Base-by-base conservation (phyloP, 768 basidiomycete genomes). In the Russula emetica region DNA sequence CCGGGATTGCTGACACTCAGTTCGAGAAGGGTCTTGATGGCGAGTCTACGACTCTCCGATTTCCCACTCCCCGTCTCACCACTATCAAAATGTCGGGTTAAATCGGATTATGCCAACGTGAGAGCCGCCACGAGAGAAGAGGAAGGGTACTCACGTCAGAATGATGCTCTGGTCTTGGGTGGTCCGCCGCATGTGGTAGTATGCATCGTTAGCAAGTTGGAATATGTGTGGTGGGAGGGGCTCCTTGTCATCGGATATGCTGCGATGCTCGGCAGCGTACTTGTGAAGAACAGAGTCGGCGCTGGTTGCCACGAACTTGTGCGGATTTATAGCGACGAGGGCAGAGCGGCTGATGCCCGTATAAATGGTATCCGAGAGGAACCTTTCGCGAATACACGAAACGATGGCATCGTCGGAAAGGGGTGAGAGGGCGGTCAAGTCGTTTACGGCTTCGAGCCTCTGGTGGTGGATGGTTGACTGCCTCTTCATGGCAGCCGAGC, bases 151-250 rank as follows among this genome's bases (percentile, higher is more conserved):
- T 67, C 74, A 95, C 95, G 79, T 91, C 68, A 98, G 81, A 28
- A 98, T 74, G 22, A 99, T 82, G 54, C 87, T 83, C 76, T 98
- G 96, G 74, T 99, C 96, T 78, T 96, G 92, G 1, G 85, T 82
- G 0, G 96, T 99, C 69, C 96, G 80, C 55, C 86, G 81, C 94
- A 98, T 96, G 75, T 98, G 93, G 74, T 94, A 98, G 76, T 95
- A 98, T 5, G 92, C 87, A 76, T 91, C 89, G 70, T 93, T 88
- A 6, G 92, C 91, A 53, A 93, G 80, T 71, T 94, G 88, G 73
- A 97, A 98, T 49, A 98, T 85, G 71, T 99, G 96, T 2, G 96
- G 96, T 38, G 86, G 83, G 2, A 86, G 78, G 10, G 75, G 73
- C 56, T 80, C 78, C 74, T 83, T 86, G 69, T 83, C 81, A 55